These are phyloP conservation scores for Russula abietina DNA, from an alignment of 768 basidiomycete species.

Conservation along the genomic window DNA sequence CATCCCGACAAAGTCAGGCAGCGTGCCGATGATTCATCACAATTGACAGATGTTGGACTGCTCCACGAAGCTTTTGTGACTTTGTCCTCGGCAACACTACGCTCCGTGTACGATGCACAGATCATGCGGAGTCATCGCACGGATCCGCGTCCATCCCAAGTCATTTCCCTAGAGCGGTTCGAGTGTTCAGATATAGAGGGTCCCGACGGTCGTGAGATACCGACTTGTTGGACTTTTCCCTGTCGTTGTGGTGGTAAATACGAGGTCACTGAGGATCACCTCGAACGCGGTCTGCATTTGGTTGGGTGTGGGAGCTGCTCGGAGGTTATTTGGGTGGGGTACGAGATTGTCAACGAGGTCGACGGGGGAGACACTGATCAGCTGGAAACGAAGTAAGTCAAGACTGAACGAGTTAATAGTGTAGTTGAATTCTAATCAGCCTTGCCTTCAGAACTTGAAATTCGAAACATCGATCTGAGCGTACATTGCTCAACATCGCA, in stretches of 20 bases:
- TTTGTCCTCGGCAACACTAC: slow-evolving; percentile 45
- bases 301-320: slow-evolving; percentile 72
- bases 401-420: background rate
- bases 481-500: background rate
- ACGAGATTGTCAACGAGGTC: slow-evolving; percentile 45
- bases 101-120: slow-evolving; percentile 47
- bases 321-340: slow-evolving; percentile 82
- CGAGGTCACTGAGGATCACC: slow-evolving; percentile 46
- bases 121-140: slow-evolving; percentile 12
- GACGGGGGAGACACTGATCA: background rate
- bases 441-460: background rate
- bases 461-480: background rate
- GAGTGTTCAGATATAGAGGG: slow-evolving; percentile 33
- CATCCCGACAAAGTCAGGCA: slow-evolving; percentile 56
- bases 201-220: slow-evolving; percentile 31
- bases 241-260: slow-evolving; percentile 76
- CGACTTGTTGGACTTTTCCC: slow-evolving; percentile 52
- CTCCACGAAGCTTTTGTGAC: slow-evolving; percentile 64
- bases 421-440: background rate
- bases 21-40: background rate
- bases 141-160: slow-evolving; percentile 64
- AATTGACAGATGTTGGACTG: slow-evolving; percentile 39
- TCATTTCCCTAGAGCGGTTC: slow-evolving; percentile 76
- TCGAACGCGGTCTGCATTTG: slow-evolving; percentile 69
- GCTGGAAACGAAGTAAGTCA: background rate